phyloP scores from a whole-genome alignment of 495 filamentous ascomycete species.

The Lentithecium fluviatile region DNA sequence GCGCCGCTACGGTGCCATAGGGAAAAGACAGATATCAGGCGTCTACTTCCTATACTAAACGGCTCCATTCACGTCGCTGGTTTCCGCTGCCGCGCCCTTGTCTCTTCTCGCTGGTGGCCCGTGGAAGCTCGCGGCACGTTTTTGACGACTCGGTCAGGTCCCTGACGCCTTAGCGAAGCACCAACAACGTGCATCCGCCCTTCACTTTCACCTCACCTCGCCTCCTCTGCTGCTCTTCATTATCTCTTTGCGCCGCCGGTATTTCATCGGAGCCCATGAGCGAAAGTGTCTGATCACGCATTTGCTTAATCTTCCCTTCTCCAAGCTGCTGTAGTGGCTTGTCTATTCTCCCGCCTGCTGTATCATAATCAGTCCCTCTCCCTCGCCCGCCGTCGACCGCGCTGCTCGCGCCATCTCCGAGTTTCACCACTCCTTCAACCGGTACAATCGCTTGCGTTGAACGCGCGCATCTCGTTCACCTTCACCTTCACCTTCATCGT shows the following conservation, averaged over 20 bases:
- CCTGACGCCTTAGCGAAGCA: slow-evolving; percentile 4
- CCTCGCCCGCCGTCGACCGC: slow-evolving; percentile 9
- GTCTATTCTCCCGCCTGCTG: slow-evolving; percentile 35
- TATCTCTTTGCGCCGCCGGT: slow-evolving; percentile 6
- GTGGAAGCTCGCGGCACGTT: too few relatives aligned
- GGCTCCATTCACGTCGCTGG: too few relatives aligned
- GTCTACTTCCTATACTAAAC: too few relatives aligned
- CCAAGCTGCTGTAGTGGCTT: slow-evolving; percentile 26
- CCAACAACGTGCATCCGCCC: slow-evolving; percentile 2
- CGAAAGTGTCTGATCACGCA: slow-evolving; percentile 18
- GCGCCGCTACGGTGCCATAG: too few relatives aligned
- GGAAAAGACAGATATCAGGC: too few relatives aligned
- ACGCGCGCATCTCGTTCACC: not conserved
- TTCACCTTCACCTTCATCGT: not conserved
- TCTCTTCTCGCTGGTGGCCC: too few relatives aligned
- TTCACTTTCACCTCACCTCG: not conserved
- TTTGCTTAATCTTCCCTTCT: slow-evolving; percentile 35
- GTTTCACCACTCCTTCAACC: slow-evolving; percentile 28
- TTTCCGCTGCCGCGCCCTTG: too few relatives aligned
- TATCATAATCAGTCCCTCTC: slow-evolving; percentile 32
- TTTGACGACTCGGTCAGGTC: not conserved
- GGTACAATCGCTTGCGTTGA: slow-evolving; percentile 3
- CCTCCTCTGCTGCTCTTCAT: slow-evolving; percentile 9
- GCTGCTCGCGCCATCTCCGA: slow-evolving; percentile 6
- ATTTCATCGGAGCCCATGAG: slow-evolving; percentile 15